A percentile compares a stretch with the other conserved stretches of the same genome.
Evolutionary conservation across 2,329 filamentous ascomycete species (phyloP).

Genomic region (Dactylellina parvicollis): DNA sequence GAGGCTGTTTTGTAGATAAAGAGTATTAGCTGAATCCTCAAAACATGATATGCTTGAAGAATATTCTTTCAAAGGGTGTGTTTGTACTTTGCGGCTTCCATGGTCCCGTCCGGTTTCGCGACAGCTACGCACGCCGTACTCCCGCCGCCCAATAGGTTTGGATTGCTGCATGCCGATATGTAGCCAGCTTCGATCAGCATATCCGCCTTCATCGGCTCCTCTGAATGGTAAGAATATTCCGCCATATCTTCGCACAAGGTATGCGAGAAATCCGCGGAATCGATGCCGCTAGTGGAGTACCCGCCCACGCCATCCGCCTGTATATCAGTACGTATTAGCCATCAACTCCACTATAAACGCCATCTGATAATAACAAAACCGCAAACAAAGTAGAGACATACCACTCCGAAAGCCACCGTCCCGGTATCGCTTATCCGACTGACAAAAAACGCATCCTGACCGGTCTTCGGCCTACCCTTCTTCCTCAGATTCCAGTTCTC

Average conservation of each 20-base stretch:
- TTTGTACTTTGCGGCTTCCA: slow-evolving; percentile 84
- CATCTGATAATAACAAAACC: slow-evolving; percentile 10
- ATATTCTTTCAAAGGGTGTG: slow-evolving; percentile 7
- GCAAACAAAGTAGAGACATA: slow-evolving; percentile 39
- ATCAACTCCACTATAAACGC: neutral
- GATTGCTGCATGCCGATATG: slow-evolving; percentile 79
- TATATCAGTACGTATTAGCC: slow-evolving; percentile 15
- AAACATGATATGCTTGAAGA: slow-evolving; percentile 29
- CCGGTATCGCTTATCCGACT: slow-evolving; percentile 77
- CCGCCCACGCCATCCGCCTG: slow-evolving; percentile 90
- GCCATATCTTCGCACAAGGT: slow-evolving; percentile 95
- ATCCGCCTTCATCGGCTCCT: slow-evolving; percentile 59
- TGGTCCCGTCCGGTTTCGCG: slow-evolving; percentile 74
- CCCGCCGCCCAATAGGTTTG: slow-evolving; percentile 79
- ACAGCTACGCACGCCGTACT: slow-evolving; percentile 92
- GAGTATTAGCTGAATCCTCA: slow-evolving; percentile 22
- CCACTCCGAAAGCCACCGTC: slow-evolving; percentile 81
- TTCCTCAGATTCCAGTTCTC: slow-evolving; percentile 65
- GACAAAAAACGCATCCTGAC: slow-evolving; percentile 97
- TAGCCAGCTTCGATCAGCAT: slow-evolving; percentile 84
- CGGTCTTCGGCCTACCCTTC: slow-evolving; percentile 76
- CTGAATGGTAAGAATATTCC: slow-evolving; percentile 72
- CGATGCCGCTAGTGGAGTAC: slow-evolving; percentile 90
- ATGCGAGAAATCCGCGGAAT: slow-evolving; percentile 95
- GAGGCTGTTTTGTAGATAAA: slow-evolving; percentile 67